Conservation (phyloP, 495 filamentous ascomycete species). For the Talaromyces borbonicus region DNA sequence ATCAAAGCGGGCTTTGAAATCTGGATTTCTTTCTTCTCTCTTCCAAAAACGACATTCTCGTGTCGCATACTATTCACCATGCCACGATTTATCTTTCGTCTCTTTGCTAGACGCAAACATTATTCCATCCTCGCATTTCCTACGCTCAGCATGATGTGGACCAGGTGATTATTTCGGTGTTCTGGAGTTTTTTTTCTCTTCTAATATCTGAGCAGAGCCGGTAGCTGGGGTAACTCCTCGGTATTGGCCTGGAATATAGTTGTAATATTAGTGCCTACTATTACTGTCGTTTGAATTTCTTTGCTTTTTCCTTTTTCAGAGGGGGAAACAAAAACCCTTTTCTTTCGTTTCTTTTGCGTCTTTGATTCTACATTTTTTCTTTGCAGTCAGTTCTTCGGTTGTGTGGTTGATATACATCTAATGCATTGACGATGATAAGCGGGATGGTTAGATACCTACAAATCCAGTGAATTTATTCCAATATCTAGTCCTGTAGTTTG, state of each 20-base stretch:
- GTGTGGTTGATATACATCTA: neutral
- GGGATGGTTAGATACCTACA: slow-evolving; percentile 3
- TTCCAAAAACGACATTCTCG: slow-evolving; percentile 16
- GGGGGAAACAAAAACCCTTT: too few relatives aligned
- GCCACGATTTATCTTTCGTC: slow-evolving; percentile 11
- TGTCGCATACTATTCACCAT: too few relatives aligned
- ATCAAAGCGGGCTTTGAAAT: slow-evolving; percentile 43
- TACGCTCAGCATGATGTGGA: slow-evolving; percentile 14
- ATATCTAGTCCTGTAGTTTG: too few relatives aligned
- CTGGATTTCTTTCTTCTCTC: slow-evolving; percentile 7
- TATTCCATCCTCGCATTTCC: slow-evolving; percentile 9
- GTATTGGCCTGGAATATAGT: too few relatives aligned
- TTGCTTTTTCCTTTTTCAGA: neutral
- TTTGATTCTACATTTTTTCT: slow-evolving; percentile 8
- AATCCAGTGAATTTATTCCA: too few relatives aligned
- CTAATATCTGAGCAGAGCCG: slow-evolving; percentile 5
- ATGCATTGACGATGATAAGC: slow-evolving; percentile 10
- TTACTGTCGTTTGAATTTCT: slow-evolving; percentile 12
- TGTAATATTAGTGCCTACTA: slow-evolving; percentile 26
- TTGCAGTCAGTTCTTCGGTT: neutral
- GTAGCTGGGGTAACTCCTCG: slow-evolving; percentile 10
- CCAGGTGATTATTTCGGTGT: slow-evolving; percentile 15
- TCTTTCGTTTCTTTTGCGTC: slow-evolving; percentile 5
- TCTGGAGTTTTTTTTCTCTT: slow-evolving; percentile 18
- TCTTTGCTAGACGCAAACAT: too few relatives aligned